A percentile compares a stretch with the other conserved stretches of the same genome.
Evolutionary conservation across 805 yeast genomes (phyloP).

Genomic region (Dipodascus albidus): DNA sequence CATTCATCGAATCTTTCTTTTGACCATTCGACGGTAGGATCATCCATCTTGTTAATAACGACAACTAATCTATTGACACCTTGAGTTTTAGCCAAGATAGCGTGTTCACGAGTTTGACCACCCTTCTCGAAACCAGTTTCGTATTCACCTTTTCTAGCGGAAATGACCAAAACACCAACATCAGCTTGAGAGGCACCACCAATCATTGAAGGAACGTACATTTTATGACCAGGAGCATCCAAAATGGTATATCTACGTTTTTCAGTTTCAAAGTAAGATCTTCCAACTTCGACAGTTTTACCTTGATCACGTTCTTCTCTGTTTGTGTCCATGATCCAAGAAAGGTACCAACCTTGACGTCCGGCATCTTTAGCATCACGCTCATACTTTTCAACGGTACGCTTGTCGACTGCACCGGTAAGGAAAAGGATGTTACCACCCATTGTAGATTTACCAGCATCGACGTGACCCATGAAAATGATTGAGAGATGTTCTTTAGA

Average conservation of each 20-base stretch:
- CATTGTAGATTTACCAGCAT: constrained; percentile 99
- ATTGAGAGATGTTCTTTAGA: constrained; percentile 87
- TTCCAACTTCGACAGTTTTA: constrained; percentile 98
- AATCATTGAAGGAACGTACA: constrained; percentile 98
- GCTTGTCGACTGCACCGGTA: constrained; percentile 96
- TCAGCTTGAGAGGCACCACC: constrained; percentile 99
- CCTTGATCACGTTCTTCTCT: constrained; percentile 98
- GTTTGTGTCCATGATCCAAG: constrained; percentile 99
- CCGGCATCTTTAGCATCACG: constrained; percentile 99
- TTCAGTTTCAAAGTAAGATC: constrained; percentile 94
- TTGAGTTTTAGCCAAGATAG: constrained; percentile 92
- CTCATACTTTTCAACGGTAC: constrained; percentile 96
- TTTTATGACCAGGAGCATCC: constrained; percentile 99
- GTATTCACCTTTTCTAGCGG: constrained; percentile 98
- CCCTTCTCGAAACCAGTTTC: constrained; percentile 99
- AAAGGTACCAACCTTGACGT: constrained; percentile 98
- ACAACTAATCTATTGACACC: constrained; percentile 92
- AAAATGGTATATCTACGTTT: constrained; percentile 95
- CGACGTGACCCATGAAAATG: constrained; percentile 99
- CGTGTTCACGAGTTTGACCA: constrained; percentile 98
- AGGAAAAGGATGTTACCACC: constrained; percentile 92
- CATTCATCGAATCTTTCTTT: constrained; percentile 94
- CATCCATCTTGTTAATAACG: constrained; percentile 98
- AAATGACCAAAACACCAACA: constrained; percentile 91
- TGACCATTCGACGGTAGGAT: constrained; percentile 92